Base-by-base conservation (phyloP, 345 rosid genomes). In the Linum tenue region DNA sequence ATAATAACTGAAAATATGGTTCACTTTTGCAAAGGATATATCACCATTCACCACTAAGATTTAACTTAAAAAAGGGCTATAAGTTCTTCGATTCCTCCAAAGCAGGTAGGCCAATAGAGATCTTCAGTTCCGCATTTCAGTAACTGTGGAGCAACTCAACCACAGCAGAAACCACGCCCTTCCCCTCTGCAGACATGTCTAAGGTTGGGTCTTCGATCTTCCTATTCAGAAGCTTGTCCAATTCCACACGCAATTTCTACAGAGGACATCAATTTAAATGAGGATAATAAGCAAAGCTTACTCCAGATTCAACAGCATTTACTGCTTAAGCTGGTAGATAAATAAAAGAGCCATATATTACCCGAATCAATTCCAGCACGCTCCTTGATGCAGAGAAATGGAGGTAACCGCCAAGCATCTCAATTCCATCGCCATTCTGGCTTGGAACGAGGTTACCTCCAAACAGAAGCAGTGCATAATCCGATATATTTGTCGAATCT, bases 321-420 rank as follows among this genome's bases (percentile, higher is more conserved):
- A 61, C 44, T n/a, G 17, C 16, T 38, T 37, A 15, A 11, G 48
- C 60, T 12, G 8, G 3, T 37, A 44, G 17, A 16, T 14, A 48
- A 39, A 5, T 2, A 35, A 15, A 8, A 37, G 6, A 31, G 36
- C 22, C 22, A 7, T 35, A 39, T 55, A 57, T 73, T 79, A 88
- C 98, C 90, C 50, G 76, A 64, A 92, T 92, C 73, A 92, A 81
- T 59, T 92, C 84, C 73, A 90, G 64, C 5, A 90, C 86, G 39
- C 80, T 90, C 75, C 75, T 90, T 0, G 98, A 84, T 37, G 98
- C 88, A 38, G 95, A 90, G 80, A 92, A 92, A 77, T 92, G 97
- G 65, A 92, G 96, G 82, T 92, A 92, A 41, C 97, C 98, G 50
- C 85, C 95, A 64, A 92, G 84, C 96, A 92, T 92, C 80, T 92